Percentiles rank a stretch among this genome's conserved stretches.
These are phyloP conservation scores for Ciborinia camelliae DNA, from an alignment of 2,329 filamentous ascomycete species.

Conservation along the genomic window DNA sequence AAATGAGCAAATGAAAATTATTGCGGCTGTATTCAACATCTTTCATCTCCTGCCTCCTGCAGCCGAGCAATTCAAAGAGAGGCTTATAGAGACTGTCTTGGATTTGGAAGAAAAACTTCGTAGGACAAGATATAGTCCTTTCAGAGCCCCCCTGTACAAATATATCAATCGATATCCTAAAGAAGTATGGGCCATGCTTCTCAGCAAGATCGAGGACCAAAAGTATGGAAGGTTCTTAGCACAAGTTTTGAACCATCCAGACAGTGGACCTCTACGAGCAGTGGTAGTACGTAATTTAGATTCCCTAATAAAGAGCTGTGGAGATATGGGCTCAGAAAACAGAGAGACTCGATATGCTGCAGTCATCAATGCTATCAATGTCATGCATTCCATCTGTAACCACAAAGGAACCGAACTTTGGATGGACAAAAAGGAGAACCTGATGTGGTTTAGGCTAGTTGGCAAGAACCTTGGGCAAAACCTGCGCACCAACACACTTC, in stretches of 20 bases:
- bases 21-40: conserved; percentile 91
- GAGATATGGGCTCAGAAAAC: conserved; percentile 60
- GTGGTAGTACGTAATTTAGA: conserved; percentile 72
- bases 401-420: conserved; percentile 61
- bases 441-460: conserved; percentile 59
- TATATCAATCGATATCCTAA: conserved; percentile 92
- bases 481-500: conserved; percentile 66
- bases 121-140: conserved; percentile 85
- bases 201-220: conserved; percentile 76
- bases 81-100: conserved; percentile 85
- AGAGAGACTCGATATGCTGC: conserved; percentile 67
- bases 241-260: conserved; percentile 74
- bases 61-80: conserved; percentile 86
- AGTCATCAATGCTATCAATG: conserved; percentile 82
- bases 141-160: conserved; percentile 83
- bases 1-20: conserved; percentile 87
- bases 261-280: conserved; percentile 71
- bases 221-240: conserved; percentile 88
- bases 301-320: conserved; percentile 64
- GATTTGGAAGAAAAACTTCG: conserved; percentile 82
- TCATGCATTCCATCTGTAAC: conserved; percentile 73
- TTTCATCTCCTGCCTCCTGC: conserved; percentile 93
- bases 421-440: conserved; percentile 64
- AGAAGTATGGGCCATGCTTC: conserved; percentile 78
- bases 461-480: conserved; percentile 77